phyloP scores from a whole-genome alignment of 805 yeast species.

The Candida coleopterorum region DNA sequence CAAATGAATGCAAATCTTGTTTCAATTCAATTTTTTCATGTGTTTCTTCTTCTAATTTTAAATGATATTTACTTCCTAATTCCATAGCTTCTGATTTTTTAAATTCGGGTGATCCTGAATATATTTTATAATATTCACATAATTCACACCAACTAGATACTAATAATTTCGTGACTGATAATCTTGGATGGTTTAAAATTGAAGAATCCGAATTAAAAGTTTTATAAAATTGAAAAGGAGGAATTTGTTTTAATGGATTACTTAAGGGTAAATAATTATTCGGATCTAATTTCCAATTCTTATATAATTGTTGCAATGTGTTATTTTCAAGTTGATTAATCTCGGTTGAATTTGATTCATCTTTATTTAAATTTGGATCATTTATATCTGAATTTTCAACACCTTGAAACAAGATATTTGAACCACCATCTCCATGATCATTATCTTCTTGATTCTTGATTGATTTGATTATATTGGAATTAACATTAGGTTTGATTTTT shows the following conservation, averaged over 20 bases:
- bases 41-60: conserved; percentile 38
- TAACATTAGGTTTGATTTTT: background rate
- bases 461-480: background rate
- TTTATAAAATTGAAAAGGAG: conserved; percentile 25
- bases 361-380: background rate
- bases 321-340: conserved; percentile 1
- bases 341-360: background rate
- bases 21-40: conserved; percentile 34
- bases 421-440: too few relatives aligned
- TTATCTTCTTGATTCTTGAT: too few relatives aligned
- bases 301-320: conserved; percentile 5
- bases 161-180: conserved; percentile 58
- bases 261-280: conserved; percentile 3
- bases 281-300: conserved; percentile 8
- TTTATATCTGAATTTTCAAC: too few relatives aligned
- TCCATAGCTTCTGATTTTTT: conserved; percentile 36
- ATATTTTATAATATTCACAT: conserved; percentile 47
- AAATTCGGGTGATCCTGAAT: conserved; percentile 32
- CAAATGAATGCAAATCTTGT: conserved; percentile 2
- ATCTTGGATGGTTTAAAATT: conserved; percentile 26
- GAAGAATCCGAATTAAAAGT: conserved; percentile 20
- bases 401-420: too few relatives aligned
- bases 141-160: conserved; percentile 69
- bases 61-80: conserved; percentile 47
- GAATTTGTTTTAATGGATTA: background rate